Evolutionary conservation across 768 basidiomycete genomes (phyloP).

Genomic region (Podaxis sp.): DNA sequence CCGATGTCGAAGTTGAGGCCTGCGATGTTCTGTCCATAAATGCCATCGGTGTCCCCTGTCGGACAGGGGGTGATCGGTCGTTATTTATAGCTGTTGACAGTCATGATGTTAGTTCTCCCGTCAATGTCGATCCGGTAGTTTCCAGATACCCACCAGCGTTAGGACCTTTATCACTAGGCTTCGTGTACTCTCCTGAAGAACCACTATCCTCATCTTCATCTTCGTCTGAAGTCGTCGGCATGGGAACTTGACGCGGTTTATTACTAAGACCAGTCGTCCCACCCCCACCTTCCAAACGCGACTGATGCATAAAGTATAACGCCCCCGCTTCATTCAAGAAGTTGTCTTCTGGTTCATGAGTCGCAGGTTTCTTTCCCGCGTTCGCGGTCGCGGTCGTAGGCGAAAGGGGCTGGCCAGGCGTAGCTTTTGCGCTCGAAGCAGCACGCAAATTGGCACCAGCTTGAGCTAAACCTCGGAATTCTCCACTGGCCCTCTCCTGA

Average conservation of each 20-base stretch:
- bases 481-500: slow-evolving; percentile 14
- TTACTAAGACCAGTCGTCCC: neutral
- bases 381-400: neutral
- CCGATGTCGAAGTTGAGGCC: slow-evolving; percentile 15
- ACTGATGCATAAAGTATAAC: slow-evolving; percentile 67
- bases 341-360: slow-evolving; percentile 29
- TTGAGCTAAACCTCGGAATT: slow-evolving; percentile 13
- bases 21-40: slow-evolving; percentile 27
- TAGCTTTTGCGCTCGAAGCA: slow-evolving; percentile 6
- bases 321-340: slow-evolving; percentile 57
- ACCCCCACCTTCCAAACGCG: slow-evolving; percentile 21
- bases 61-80: slow-evolving; percentile 23
- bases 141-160: neutral
- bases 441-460: slow-evolving; percentile 14
- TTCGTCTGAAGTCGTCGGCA: slow-evolving; percentile 31
- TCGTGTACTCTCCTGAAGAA: neutral
- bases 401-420: neutral
- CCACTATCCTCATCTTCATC: slow-evolving; percentile 21
- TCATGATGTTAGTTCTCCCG: neutral
- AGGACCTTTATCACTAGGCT: neutral
- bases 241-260: slow-evolving; percentile 10
- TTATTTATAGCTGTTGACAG: slow-evolving; percentile 12
- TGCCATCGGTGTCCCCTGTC: slow-evolving; percentile 38
- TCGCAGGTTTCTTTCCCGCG: neutral
- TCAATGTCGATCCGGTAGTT: neutral